Percentiles rank a stretch among this genome's conserved stretches.
These are phyloP conservation scores for Sanghuangporus baumii DNA, from an alignment of 1,284 basidiomycete genomes.

Conservation along the genomic window DNA sequence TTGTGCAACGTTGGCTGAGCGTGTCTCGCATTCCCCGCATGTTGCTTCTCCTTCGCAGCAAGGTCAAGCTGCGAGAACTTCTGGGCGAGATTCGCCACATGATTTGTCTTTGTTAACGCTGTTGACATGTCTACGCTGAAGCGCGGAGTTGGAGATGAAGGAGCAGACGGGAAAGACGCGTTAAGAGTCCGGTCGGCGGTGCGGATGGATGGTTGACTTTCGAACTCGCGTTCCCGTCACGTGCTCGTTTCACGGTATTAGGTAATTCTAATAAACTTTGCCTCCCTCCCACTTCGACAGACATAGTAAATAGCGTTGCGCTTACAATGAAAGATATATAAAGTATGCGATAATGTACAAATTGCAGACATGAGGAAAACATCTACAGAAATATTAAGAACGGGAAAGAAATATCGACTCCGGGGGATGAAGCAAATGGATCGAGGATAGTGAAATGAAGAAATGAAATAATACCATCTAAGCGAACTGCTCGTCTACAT, in stretches of 20 bases:
- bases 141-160: neutral
- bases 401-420: neutral
- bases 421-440: neutral
- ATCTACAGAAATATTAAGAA: neutral
- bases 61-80: conserved; percentile 16
- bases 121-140: neutral
- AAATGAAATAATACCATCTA: neutral
- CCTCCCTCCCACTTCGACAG: too few relatives aligned
- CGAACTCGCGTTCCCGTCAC: neutral
- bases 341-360: neutral
- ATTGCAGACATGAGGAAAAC: neutral
- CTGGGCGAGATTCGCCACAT: conserved; percentile 9
- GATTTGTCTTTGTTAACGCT: conserved; percentile 9
- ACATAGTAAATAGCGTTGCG: neutral
- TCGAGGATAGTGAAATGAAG: neutral
- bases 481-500: neutral
- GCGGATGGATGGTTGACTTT: neutral
- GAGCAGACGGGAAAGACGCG: neutral
- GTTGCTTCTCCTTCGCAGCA: conserved; percentile 12
- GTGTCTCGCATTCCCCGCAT: neutral
- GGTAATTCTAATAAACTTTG: neutral
- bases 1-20: conserved; percentile 11
- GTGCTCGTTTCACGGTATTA: neutral
- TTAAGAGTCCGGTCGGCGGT: neutral
- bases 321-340: neutral